Base-by-base conservation (phyloP, 2,329 filamentous ascomycete species). In the Cercospora beticola region DNA sequence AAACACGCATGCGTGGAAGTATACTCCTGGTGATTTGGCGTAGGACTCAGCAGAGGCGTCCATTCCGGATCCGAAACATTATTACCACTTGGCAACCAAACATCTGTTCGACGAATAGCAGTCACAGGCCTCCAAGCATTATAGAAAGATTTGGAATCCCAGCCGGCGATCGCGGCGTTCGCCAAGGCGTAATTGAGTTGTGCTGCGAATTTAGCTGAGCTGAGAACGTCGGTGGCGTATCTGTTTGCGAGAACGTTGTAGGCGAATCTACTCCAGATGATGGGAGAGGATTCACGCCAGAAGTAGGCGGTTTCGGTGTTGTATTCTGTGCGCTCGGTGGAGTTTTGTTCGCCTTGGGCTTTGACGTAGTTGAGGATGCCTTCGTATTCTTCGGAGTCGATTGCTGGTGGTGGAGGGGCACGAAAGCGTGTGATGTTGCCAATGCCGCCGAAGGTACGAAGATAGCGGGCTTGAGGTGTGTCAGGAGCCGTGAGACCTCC, bases 1-100 rank as follows among this genome's bases (percentile, higher is more conserved):
- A 76, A 77, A 2, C 72, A 74, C 2, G 76, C 73, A 59, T 76
- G 74, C 5, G 76, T 76, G 7, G 73, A 74, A 14, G 73, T 67
- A 36, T 77, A 76, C n/a, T 77, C 75, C 28, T 74, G 73, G 52
- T 77, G 75, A 52, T 72, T 76, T 2, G 74, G 74, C 18, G 75
- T 77, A 8, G 68, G 68, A 23, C 63, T 69, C 14, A 77, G 67
- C 9, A 76, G 67, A n/a, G 75, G 76, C 1, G 71, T 74, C 73
- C 73, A 77, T 54, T 62, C 61, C 1, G 72, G 72, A 30, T 70
- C 62, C 5, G 69, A 71, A 12, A 75, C 68, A 40, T 71, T 74
- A 30, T 67, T 71, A 5, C 70, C 68, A 43, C 72, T 74, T n/a
- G 72, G 57, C 10, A 77, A 70, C 68, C 70, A 77, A 6, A 71